Percentiles rank a stretch among this genome's conserved stretches.
phyloP scores from a whole-genome alignment of 1,284 basidiomycete species.

The Laetiporus sulphureus region DNA sequence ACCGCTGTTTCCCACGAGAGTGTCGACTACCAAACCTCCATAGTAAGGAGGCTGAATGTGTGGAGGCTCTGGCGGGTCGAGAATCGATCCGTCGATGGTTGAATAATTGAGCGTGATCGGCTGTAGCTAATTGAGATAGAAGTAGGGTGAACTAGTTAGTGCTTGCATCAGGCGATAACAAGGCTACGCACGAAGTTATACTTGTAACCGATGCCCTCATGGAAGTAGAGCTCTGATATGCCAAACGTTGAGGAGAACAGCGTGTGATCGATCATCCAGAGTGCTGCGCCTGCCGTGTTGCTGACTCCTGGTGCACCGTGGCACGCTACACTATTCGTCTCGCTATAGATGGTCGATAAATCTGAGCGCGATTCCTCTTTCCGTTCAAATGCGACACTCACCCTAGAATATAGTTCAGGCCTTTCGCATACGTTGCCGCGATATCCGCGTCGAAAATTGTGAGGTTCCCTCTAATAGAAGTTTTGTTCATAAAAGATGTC shows the following conservation, averaged over 20 bases:
- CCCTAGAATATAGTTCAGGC: slow-evolving; percentile 55
- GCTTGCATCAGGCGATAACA: too few species aligned
- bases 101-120: slow-evolving; percentile 47
- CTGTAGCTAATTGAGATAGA: too few species aligned
- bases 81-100: slow-evolving; percentile 40
- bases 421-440: slow-evolving; percentile 34
- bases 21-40: slow-evolving; percentile 43
- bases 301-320: slow-evolving; percentile 62
- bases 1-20: slow-evolving; percentile 35
- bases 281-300: slow-evolving; percentile 61
- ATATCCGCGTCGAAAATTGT: slow-evolving; percentile 45
- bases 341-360: slow-evolving; percentile 11
- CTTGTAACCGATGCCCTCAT: slow-evolving; percentile 37
- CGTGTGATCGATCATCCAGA: slow-evolving; percentile 65
- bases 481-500: slow-evolving; percentile 56
- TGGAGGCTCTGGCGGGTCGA: slow-evolving; percentile 40
- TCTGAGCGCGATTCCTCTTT: too few species aligned
- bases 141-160: too few species aligned
- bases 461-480: slow-evolving; percentile 51
- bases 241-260: slow-evolving; percentile 38
- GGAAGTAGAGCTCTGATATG: slow-evolving; percentile 31
- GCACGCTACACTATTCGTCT: slow-evolving; percentile 30
- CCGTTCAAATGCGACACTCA: too few species aligned
- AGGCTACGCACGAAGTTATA: slow-evolving; percentile 37
- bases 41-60: slow-evolving; percentile 61